Percentiles rank a stretch among this genome's conserved stretches.
phyloP scores from a whole-genome alignment of 306 rosid species.

The Sindora glabra region DNA sequence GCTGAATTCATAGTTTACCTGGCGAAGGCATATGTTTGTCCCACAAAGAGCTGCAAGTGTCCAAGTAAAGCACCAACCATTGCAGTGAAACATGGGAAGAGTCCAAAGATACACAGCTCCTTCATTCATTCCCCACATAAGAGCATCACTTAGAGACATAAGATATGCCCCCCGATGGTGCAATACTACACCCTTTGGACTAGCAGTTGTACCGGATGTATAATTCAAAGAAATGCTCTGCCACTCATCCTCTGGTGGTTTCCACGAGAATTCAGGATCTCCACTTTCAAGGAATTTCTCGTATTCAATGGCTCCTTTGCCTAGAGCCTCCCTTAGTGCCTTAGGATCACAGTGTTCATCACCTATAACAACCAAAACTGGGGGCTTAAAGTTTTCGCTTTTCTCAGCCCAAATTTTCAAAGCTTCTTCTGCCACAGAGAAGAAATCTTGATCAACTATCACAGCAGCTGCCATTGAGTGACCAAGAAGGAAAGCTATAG shows the following conservation, averaged over 20 bases:
- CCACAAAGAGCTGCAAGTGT: slow-evolving; percentile 80
- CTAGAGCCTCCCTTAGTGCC: slow-evolving; percentile 28
- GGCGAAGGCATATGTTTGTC: slow-evolving; percentile 86
- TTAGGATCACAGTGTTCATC: slow-evolving; percentile 65
- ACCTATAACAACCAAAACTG: slow-evolving; percentile 59
- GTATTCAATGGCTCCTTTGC: slow-evolving; percentile 47
- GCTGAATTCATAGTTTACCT: slow-evolving; percentile 35
- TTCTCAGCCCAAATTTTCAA: slow-evolving; percentile 57
- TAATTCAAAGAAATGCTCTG: slow-evolving; percentile 63
- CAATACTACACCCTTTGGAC: slow-evolving; percentile 93
- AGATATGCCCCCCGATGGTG: slow-evolving; percentile 85
- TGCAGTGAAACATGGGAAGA: slow-evolving; percentile 94
- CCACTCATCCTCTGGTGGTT: slow-evolving; percentile 64
- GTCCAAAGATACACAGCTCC: slow-evolving; percentile 92
- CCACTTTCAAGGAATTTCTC: slow-evolving; percentile 48
- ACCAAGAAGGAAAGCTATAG: slow-evolving; percentile 56
- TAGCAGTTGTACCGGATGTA: slow-evolving; percentile 92
- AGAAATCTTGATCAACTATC: slow-evolving; percentile 63
- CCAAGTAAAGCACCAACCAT: slow-evolving; percentile 96
- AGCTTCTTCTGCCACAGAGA: slow-evolving; percentile 58
- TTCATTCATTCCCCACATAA: slow-evolving; percentile 85
- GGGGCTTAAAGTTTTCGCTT: slow-evolving; percentile 40
- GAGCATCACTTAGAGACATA: slow-evolving; percentile 39
- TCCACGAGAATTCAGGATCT: slow-evolving; percentile 55
- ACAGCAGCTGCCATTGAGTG: slow-evolving; percentile 50